A percentile compares a stretch with the other conserved stretches of the same genome.
phyloP scores from a whole-genome alignment of 352 stramenopile genomes.

The Pythium monospermum region DNA sequence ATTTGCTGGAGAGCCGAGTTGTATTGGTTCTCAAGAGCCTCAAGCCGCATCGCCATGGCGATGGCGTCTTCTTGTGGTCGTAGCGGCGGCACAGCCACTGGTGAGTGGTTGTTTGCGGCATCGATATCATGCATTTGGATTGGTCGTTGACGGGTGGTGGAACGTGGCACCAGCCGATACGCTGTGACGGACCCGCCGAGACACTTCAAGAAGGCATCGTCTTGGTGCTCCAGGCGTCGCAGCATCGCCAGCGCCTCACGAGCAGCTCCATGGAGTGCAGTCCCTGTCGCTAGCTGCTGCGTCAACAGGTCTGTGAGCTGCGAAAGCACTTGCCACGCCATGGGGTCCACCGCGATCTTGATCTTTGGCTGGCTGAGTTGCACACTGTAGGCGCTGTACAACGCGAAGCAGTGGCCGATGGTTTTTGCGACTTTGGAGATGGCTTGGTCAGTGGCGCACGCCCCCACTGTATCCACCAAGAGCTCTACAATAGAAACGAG shows the following conservation, averaged over 20 bases:
- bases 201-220: constrained; percentile 68
- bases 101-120: neutral
- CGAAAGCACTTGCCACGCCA: constrained; percentile 36
- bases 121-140: no score
- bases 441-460: neutral
- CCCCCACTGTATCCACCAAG: constrained; percentile 20
- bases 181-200: constrained; percentile 33
- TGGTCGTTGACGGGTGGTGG: neutral
- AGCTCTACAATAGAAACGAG: constrained; percentile 19
- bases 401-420: constrained; percentile 43
- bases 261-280: constrained; percentile 22
- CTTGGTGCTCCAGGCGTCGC: constrained; percentile 30
- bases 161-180: constrained; percentile 1
- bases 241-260: constrained; percentile 49
- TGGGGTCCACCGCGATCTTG: constrained; percentile 56
- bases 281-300: constrained; percentile 14
- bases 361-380: constrained; percentile 51
- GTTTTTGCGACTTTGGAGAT: constrained; percentile 18
- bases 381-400: constrained; percentile 61
- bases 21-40: constrained; percentile 14
- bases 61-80: neutral
- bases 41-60: constrained; percentile 7
- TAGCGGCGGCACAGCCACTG: neutral
- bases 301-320: constrained; percentile 31
- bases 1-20: constrained; percentile 1